Evolutionary conservation across 2,329 filamentous ascomycete genomes (phyloP).

Genomic region (Cytospora mali): DNA sequence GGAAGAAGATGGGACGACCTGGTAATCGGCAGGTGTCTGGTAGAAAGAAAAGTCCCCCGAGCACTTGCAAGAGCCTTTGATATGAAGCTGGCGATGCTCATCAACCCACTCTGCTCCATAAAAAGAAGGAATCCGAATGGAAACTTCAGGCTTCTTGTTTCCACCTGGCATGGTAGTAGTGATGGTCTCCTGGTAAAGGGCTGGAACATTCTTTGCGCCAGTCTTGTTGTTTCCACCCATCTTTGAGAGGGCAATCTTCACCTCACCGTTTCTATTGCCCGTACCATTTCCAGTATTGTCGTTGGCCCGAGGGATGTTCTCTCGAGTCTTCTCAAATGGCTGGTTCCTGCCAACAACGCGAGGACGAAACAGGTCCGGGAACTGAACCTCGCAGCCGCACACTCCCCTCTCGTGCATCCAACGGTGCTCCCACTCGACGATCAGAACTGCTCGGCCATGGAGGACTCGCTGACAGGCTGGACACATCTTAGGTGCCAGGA

Average conservation of each 20-base stretch:
- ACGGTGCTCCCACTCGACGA: slow-evolving; percentile 46
- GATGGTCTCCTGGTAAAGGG: slow-evolving; percentile 28
- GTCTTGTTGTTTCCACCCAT: not conserved
- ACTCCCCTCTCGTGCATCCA: slow-evolving; percentile 49
- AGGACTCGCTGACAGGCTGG: slow-evolving; percentile 42
- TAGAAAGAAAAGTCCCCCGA: slow-evolving; percentile 39
- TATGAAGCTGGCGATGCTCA: slow-evolving; percentile 44
- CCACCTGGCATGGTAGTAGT: slow-evolving; percentile 11
- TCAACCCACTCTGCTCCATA: slow-evolving; percentile 45
- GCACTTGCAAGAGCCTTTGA: slow-evolving; percentile 41
- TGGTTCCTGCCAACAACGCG: slow-evolving; percentile 33
- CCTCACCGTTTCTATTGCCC: not conserved
- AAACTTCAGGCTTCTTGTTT: slow-evolving; percentile 29
- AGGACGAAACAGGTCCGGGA: slow-evolving; percentile 42
- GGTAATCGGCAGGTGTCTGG: slow-evolving; percentile 27
- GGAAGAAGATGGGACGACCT: not conserved
- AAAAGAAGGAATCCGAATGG: slow-evolving; percentile 40
- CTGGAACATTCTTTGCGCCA: slow-evolving; percentile 20
- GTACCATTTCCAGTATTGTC: not conserved
- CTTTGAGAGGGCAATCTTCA: not conserved
- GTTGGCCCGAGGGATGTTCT: not conserved
- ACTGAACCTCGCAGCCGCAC: slow-evolving; percentile 43
- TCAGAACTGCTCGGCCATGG: slow-evolving; percentile 44
- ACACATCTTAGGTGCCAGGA: slow-evolving; percentile 42
- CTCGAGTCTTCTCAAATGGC: not conserved